A percentile compares a stretch with the other conserved stretches of the same genome.
Conservation (phyloP, 176 grass and related monocot species). For the Triticum aestivum region IWGSC_CS_RefSeq_v2.1 NC_057799.1:194519052-194519551, state of each 20-base stretch:
- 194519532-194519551: no score
- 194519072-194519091: conserved; percentile 10
- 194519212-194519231: conserved; percentile 98
- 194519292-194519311: conserved; percentile 63
- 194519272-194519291: conserved; percentile 87
- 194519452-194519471: not conserved
- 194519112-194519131: not conserved
- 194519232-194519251: conserved; percentile 91
- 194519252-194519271: conserved; percentile 93
- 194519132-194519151: not conserved
- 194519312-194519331: conserved; percentile 91
- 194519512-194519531: not conserved
- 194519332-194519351: not conserved
- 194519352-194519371: not conserved
- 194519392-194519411: not conserved
- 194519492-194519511: not conserved
- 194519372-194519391: not conserved
- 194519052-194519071: conserved; percentile 50
- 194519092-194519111: not conserved
- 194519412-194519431: not conserved
- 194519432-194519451: not conserved
- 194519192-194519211: conserved; percentile 75
- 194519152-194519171: conserved; percentile 25
- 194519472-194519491: not conserved
- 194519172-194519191: not conserved